Evolutionary conservation across 768 basidiomycete genomes (phyloP).

Genomic region (Tulasnella sp.): DNA sequence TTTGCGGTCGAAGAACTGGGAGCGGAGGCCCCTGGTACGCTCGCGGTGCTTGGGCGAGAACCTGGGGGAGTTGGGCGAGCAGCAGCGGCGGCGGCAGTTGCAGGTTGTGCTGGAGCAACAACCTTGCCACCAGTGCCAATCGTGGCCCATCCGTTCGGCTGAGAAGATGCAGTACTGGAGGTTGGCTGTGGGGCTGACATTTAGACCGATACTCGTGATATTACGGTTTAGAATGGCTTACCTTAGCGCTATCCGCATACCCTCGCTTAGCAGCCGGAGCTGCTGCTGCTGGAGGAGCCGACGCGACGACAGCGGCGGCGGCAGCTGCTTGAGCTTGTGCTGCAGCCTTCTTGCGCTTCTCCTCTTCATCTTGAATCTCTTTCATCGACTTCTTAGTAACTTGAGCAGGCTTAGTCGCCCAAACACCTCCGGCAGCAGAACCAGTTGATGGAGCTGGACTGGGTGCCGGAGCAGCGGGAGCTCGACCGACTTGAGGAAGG

Average conservation of each 20-base stretch:
- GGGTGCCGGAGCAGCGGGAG: constrained; percentile 35
- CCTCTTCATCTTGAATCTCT: constrained; percentile 98
- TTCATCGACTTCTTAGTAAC: constrained; percentile 88
- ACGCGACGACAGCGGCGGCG: not conserved
- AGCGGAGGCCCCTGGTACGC: constrained; percentile 25
- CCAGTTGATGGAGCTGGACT: constrained; percentile 33
- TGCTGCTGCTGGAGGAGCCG: constrained; percentile 36
- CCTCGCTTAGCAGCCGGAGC: constrained; percentile 49
- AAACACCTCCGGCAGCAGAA: constrained; percentile 52
- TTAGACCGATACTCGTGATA: not conserved
- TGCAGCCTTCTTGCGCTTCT: constrained; percentile 65
- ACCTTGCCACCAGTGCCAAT: constrained; percentile 75
- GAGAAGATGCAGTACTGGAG: constrained; percentile 31
- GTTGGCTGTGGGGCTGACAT: not conserved
- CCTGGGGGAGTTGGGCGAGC: constrained; percentile 40
- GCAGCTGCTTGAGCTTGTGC: not conserved
- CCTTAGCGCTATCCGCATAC: constrained; percentile 68
- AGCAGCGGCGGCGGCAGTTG: constrained; percentile 38
- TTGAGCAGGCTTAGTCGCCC: constrained; percentile 53
- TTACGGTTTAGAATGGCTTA: constrained; percentile 29
- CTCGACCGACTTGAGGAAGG: constrained; percentile 69
- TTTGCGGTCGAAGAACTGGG: constrained; percentile 22
- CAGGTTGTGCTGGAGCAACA: constrained; percentile 31
- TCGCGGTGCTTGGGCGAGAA: constrained; percentile 37
- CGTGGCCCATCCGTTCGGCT: constrained; percentile 66